Conservation (phyloP, 306 rosid genomes). For the Cucurbita moschata region DNA sequence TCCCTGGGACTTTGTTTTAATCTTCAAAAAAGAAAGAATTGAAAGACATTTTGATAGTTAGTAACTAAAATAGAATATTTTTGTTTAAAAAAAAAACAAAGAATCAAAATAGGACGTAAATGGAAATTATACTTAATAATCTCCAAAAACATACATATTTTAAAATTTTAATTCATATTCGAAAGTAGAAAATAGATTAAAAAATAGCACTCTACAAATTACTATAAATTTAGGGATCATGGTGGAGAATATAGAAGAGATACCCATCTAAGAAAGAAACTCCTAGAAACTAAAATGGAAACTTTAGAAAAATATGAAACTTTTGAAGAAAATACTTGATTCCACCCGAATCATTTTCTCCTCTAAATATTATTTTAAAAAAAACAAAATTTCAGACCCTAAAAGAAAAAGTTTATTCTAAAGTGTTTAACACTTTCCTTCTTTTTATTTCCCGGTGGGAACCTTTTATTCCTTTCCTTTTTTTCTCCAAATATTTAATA, state of each 20-base stretch:
- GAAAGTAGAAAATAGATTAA: background rate
- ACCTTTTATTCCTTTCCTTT: background rate
- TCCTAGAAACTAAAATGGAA: constrained; percentile 7
- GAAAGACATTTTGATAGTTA: background rate
- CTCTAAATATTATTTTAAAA: background rate
- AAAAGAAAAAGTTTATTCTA: background rate
- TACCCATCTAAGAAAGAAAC: constrained; percentile 1
- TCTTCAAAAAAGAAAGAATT: too few species aligned
- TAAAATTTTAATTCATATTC: background rate
- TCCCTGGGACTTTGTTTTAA: too few species aligned
- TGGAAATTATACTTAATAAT: background rate
- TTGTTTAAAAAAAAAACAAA: background rate
- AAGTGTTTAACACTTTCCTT: background rate
- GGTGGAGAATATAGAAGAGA: constrained; percentile 3
- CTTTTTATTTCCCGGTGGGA: background rate
- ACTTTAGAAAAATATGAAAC: background rate
- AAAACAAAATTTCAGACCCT: background rate
- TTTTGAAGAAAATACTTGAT: constrained; percentile 3
- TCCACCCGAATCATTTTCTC: background rate
- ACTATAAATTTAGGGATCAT: background rate
- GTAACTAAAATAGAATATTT: too few species aligned
- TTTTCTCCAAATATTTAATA: background rate
- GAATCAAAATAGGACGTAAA: too few species aligned
- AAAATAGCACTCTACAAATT: background rate
- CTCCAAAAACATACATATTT: background rate